These are phyloP conservation scores for Cudoniella acicularis DNA, from an alignment of 495 filamentous ascomycete species.

Conservation along the genomic window DNA sequence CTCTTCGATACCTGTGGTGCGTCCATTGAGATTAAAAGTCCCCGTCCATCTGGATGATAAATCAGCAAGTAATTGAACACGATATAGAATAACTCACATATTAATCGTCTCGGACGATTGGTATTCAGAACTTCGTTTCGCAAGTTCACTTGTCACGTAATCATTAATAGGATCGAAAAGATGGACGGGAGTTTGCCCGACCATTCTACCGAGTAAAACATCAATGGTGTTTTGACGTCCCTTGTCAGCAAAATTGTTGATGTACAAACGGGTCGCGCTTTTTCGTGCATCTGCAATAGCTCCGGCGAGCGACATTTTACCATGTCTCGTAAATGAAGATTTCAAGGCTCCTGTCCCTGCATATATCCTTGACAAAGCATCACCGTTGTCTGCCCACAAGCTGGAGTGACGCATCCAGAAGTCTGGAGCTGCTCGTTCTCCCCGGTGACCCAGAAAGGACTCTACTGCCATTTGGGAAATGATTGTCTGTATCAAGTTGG, in stretches of 20 bases:
- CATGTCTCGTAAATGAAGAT: slow-evolving; percentile 90
- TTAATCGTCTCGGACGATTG: slow-evolving; percentile 45
- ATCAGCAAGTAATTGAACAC: slow-evolving; percentile 31
- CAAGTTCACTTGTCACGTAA: slow-evolving; percentile 71
- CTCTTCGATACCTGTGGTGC: slow-evolving; percentile 65
- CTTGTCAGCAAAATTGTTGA: slow-evolving; percentile 97
- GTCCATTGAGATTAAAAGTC: slow-evolving; percentile 93
- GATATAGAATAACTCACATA: slow-evolving; percentile 26
- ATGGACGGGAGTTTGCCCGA: slow-evolving; percentile 78
- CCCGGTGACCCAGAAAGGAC: slow-evolving; percentile 37
- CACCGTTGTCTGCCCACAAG: slow-evolving; percentile 98
- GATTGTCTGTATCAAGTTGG: slow-evolving; percentile 93
- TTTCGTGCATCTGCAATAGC: slow-evolving; percentile 94
- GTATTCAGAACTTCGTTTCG: slow-evolving; percentile 51
- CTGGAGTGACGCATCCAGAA: slow-evolving; percentile 88
- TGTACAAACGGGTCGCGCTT: slow-evolving; percentile 86
- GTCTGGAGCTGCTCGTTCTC: slow-evolving; percentile 63
- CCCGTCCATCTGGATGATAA: slow-evolving; percentile 68
- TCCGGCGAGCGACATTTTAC: slow-evolving; percentile 93
- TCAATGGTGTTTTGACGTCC: slow-evolving; percentile 92
- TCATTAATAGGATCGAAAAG: slow-evolving; percentile 95
- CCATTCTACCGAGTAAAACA: slow-evolving; percentile 76
- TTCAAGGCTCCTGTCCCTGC: slow-evolving; percentile 95
- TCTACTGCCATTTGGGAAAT: slow-evolving; percentile 90
- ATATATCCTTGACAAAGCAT: slow-evolving; percentile 91